Conservation (phyloP, 441 rosid species). For the Syzygium malaccense region DNA sequence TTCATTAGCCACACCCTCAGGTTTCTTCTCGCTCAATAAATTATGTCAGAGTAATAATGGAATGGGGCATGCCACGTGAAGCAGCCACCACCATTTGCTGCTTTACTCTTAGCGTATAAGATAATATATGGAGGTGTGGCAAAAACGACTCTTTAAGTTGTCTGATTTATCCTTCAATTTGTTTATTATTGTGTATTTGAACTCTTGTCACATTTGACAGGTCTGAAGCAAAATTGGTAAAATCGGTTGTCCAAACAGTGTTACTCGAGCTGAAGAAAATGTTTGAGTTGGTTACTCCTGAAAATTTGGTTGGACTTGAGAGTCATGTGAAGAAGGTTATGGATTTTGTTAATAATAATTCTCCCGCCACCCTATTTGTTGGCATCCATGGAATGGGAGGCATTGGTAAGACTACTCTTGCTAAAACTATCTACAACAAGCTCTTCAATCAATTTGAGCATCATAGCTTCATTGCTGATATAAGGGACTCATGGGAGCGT, state of each 20-base stretch:
- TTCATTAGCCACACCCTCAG: not conserved
- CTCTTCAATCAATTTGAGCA: not conserved
- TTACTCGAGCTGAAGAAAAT: not conserved
- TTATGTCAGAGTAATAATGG: not conserved
- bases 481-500: fast-evolving
- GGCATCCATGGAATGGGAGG: not conserved
- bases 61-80: not conserved
- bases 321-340: not conserved
- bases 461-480: not conserved
- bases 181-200: not conserved
- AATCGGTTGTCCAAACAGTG: not conserved
- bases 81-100: not conserved
- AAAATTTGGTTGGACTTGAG: not conserved
- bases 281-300: not conserved
- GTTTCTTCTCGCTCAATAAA: not conserved
- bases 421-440: not conserved
- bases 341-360: not conserved
- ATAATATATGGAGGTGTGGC: not conserved
- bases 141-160: not conserved
- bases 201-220: not conserved
- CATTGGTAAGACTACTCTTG: not conserved
- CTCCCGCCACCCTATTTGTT: not conserved
- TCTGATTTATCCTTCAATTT: not conserved
- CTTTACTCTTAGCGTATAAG: not conserved
- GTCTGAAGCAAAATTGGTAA: not conserved